phyloP scores from a whole-genome alignment of 139 green algal genomes.

The Coelastrella sp. region DNA sequence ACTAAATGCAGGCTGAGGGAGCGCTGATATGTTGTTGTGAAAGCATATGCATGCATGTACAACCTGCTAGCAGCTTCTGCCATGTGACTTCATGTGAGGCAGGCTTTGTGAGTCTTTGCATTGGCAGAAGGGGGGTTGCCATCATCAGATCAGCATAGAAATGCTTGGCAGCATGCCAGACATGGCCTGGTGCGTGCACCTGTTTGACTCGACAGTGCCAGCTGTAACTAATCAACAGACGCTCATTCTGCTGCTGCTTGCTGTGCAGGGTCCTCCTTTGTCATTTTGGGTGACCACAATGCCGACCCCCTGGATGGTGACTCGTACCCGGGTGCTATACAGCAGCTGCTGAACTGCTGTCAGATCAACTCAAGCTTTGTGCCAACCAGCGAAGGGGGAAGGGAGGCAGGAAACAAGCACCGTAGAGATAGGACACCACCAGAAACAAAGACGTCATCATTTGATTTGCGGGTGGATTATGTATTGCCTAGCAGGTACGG shows the following conservation, averaged over 20 bases:
- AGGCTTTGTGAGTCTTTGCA: too few relatives aligned
- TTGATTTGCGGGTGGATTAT: constrained; percentile 39
- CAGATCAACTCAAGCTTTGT: constrained; percentile 13
- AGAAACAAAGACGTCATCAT: constrained; percentile 27
- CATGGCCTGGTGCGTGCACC: too few relatives aligned
- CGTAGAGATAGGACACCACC: constrained; percentile 2
- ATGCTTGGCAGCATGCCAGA: too few relatives aligned
- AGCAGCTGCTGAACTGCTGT: constrained; percentile 36
- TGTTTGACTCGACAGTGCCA: too few relatives aligned
- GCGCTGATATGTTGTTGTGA: too few relatives aligned
- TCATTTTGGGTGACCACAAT: constrained; percentile 45
- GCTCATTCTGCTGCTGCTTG: background rate
- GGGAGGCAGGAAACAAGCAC: constrained; percentile 30
- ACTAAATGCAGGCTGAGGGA: too few relatives aligned
- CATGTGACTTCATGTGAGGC: too few relatives aligned
- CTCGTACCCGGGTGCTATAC: constrained; percentile 1
- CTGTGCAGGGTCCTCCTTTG: constrained; percentile 32
- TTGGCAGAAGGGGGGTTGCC: too few relatives aligned
- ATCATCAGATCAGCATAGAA: too few relatives aligned
- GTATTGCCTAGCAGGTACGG: constrained; percentile 38
- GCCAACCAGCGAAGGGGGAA: constrained; percentile 28
- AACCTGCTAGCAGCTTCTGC: too few relatives aligned
- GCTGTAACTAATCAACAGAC: too few relatives aligned
- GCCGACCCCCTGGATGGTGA: constrained; percentile 37
- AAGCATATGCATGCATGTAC: too few relatives aligned